Evolutionary conservation across 306 rosid genomes (phyloP).

Genomic region (Malus asiatica): DNA sequence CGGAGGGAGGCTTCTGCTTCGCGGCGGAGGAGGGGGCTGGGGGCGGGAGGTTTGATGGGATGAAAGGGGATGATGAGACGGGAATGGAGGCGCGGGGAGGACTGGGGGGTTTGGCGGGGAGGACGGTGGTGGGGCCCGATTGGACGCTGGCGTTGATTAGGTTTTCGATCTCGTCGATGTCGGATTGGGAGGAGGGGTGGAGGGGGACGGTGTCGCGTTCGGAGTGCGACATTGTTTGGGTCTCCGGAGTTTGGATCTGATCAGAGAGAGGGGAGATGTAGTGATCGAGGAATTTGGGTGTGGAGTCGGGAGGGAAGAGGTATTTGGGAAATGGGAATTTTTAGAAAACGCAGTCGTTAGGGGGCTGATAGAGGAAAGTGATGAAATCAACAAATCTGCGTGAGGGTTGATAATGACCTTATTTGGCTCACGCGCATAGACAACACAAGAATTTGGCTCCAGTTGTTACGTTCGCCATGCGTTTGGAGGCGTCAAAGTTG

Average conservation of each 20-base stretch:
- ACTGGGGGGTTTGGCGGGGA: constrained; percentile 64
- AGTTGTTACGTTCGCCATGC: too few species aligned
- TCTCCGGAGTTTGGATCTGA: background rate
- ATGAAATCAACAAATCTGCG: background rate
- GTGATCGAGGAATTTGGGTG: background rate
- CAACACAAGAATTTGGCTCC: too few species aligned
- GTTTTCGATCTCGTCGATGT: constrained; percentile 98
- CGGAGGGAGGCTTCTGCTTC: constrained; percentile 30
- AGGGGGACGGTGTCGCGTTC: constrained; percentile 86
- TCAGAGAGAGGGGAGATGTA: background rate
- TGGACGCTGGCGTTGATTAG: constrained; percentile 70
- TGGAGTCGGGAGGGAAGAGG: background rate
- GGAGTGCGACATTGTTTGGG: constrained; percentile 69
- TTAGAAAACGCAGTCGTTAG: background rate
- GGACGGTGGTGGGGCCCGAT: constrained; percentile 58
- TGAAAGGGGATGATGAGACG: constrained; percentile 49
- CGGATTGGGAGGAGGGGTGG: constrained; percentile 84
- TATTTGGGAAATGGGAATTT: background rate
- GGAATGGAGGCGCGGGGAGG: constrained; percentile 91
- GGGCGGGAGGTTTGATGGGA: constrained; percentile 32
- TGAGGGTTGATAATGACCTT: too few species aligned
- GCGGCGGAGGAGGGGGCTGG: constrained; percentile 16
- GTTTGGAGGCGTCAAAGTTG: too few species aligned
- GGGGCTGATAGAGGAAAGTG: background rate
- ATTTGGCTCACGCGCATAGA: too few species aligned